Base-by-base conservation (phyloP, 2,329 filamentous ascomycete species). In the Bertia moriformis region DNA sequence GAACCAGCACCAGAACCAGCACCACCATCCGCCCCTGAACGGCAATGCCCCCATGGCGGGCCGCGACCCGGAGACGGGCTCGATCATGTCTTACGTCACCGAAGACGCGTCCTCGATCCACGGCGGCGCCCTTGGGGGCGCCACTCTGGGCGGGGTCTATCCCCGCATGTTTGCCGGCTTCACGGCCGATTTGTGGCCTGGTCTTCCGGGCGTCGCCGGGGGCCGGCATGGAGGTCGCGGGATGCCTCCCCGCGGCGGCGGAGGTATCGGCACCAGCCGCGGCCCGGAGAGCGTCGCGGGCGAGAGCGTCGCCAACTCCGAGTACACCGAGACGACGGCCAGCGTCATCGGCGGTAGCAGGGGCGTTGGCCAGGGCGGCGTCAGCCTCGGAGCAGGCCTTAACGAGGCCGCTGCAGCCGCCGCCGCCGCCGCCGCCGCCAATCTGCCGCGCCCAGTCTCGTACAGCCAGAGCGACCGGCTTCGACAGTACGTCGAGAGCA, bases 51-150 rank as follows among this genome's bases (percentile, higher is more conserved):
- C 56, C 42, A 43, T 53, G 14, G 57, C 63, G 1, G 54, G 52
- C 27, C 67, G 70, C 33, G 72, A 77, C 44, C 69, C 74, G 42
- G 89, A 95, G 51, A 77, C 83, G 14, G 83, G 85, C 33, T 96
- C 89, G 3, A 83, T 95, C 54, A 71, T 95, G 49, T 91, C 89
- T 14, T 96, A 93, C 56, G 94, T 98, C 43, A n/a, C n/a, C n/a
- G 91, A 98, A 51, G 91, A 98, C 57, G 87, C 94, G 30, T 96
- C 89, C 5, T 95, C 88, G 2, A 83, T 98, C 36, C 89, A 96
- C 58, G 88, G 87, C 37, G 94, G 87, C 35, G 80, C 87, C 1
- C 74, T 96, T 39, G 87, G 87, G 40, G 82, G 80, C n/a, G 68
- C 93, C 19, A 70, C 56, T 7, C 61, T 79, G 39, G 78, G 80